Conservation (phyloP, 2,329 filamentous ascomycete genomes). For the Pestalotiopsis sp. region DNA sequence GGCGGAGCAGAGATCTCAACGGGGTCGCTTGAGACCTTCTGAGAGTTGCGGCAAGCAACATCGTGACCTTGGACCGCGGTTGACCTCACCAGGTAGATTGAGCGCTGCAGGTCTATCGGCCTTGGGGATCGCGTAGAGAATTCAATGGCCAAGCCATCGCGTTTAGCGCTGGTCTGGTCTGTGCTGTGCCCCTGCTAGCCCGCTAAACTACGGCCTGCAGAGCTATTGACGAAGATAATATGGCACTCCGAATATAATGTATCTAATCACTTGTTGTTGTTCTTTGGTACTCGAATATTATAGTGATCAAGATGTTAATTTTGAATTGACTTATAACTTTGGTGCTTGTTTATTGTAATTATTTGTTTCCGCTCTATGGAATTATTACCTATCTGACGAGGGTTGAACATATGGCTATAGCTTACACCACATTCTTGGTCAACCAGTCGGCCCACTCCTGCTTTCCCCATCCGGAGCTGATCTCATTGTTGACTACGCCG, state of each 20-base stretch:
- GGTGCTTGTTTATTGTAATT: neutral
- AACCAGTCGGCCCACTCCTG: slow-evolving; percentile 89
- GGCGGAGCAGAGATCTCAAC: slow-evolving; percentile 9
- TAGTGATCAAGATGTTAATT: too few species aligned
- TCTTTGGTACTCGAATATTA: too few species aligned
- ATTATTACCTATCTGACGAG: neutral
- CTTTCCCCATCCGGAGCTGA: slow-evolving; percentile 76
- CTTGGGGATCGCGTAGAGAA: neutral
- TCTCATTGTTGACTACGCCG: slow-evolving; percentile 77
- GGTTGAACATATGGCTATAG: neutral
- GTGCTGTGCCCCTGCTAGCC: neutral
- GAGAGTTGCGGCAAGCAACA: slow-evolving; percentile 22
- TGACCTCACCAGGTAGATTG: neutral
- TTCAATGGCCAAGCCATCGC: neutral
- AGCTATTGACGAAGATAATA: too few species aligned
- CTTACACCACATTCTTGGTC: slow-evolving; percentile 53
- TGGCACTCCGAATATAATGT: too few species aligned
- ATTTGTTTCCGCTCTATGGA: neutral
- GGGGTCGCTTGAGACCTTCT: slow-evolving; percentile 19
- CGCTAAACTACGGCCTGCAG: neutral
- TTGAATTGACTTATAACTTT: neutral
- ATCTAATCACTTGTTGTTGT: too few species aligned
- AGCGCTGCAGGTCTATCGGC: neutral
- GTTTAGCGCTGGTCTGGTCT: slow-evolving; percentile 1
- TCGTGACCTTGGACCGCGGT: slow-evolving; percentile 10